A percentile compares a stretch with the other conserved stretches of the same genome.
Conservation (phyloP, 192 early-diverging fungal species). For the Backusella luteola region DNA sequence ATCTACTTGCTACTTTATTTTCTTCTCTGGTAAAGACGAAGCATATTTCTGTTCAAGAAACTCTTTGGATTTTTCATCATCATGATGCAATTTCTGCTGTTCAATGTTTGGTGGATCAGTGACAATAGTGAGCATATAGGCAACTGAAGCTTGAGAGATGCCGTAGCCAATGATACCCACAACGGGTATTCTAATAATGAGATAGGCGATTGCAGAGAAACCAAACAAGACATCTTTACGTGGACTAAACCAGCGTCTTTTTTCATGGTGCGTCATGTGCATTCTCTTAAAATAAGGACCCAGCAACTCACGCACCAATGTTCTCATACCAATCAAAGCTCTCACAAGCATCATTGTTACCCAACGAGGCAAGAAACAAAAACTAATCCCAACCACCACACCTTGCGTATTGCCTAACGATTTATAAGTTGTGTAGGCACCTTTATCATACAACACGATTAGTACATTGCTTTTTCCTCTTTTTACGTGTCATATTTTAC, state of each 20-base stretch:
- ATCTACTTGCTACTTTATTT: not conserved
- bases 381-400: conserved; percentile 37
- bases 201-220: conserved; percentile 54
- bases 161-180: conserved; percentile 57
- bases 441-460: conserved; percentile 1
- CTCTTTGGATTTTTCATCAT: not conserved
- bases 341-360: conserved; percentile 40
- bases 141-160: conserved; percentile 47
- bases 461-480: not conserved
- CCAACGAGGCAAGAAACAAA: conserved; percentile 40
- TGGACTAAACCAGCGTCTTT: conserved; percentile 54
- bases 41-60: not conserved
- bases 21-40: not conserved
- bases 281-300: conserved; percentile 61
- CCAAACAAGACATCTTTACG: conserved; percentile 58
- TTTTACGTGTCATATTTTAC: conserved; percentile 14
- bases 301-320: conserved; percentile 55
- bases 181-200: conserved; percentile 50
- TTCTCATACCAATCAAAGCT: conserved; percentile 50
- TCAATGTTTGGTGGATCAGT: conserved; percentile 24
- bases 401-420: conserved; percentile 40
- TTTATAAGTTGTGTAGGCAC: conserved; percentile 46
- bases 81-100: not conserved
- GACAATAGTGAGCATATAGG: conserved; percentile 32
- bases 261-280: conserved; percentile 41